These are phyloP conservation scores for Davidsoniella neocaledoniae DNA, from an alignment of 2,329 filamentous ascomycete genomes.

Conservation along the genomic window DNA sequence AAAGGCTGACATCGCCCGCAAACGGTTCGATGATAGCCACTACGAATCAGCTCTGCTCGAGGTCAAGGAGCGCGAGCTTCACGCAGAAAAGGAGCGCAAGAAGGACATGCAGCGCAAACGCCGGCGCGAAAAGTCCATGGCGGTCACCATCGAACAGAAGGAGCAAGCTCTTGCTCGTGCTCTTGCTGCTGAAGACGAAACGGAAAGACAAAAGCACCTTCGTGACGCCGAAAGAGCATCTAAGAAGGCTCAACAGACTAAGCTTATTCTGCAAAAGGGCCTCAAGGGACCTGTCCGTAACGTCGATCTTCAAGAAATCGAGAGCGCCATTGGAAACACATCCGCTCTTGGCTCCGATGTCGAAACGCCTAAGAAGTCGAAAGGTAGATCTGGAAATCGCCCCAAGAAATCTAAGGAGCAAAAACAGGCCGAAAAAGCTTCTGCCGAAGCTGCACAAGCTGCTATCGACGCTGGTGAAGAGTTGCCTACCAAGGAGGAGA, in stretches of 20 bases:
- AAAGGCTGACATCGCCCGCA: slow-evolving; percentile 55
- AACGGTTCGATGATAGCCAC: slow-evolving; percentile 59
- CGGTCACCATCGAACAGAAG: slow-evolving; percentile 80
- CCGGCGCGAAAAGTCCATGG: slow-evolving; percentile 87
- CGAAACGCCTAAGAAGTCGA: slow-evolving; percentile 36
- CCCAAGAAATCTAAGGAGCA: slow-evolving; percentile 85
- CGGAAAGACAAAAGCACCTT: slow-evolving; percentile 63
- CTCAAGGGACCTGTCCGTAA: slow-evolving; percentile 59
- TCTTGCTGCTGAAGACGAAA: slow-evolving; percentile 61
- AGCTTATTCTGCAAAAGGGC: slow-evolving; percentile 70
- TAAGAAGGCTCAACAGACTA: slow-evolving; percentile 84
- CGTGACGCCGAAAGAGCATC: slow-evolving; percentile 78
- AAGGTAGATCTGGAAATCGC: slow-evolving; percentile 43
- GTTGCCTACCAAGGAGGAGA: slow-evolving; percentile 42
- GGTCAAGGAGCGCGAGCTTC: slow-evolving; percentile 76
- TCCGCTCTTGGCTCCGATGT: slow-evolving; percentile 58
- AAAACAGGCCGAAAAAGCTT: slow-evolving; percentile 65
- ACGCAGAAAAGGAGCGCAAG: slow-evolving; percentile 95
- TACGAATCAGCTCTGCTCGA: slow-evolving; percentile 70
- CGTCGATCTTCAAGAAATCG: slow-evolving; percentile 56
- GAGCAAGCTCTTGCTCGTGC: slow-evolving; percentile 67
- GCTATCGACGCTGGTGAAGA: slow-evolving; percentile 67
- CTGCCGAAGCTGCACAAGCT: slow-evolving; percentile 74
- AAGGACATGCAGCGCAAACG: slow-evolving; percentile 99
- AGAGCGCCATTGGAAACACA: slow-evolving; percentile 62